Evolutionary conservation across 2,329 filamentous ascomycete species (phyloP).

Genomic region (Fusarium dlaminii): DNA sequence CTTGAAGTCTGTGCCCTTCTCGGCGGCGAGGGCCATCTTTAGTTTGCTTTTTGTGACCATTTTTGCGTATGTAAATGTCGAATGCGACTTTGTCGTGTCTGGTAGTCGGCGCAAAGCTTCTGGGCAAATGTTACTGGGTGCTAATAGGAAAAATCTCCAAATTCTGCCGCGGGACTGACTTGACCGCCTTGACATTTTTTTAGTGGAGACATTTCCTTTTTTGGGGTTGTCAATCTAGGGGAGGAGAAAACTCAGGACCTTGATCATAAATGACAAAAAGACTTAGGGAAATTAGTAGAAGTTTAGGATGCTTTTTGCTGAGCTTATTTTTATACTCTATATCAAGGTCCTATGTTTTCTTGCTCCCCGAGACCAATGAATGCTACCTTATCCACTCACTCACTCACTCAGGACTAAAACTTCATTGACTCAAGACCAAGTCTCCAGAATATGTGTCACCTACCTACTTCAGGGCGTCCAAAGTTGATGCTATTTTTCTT

Average conservation of each 20-base stretch:
- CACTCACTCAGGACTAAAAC: neutral
- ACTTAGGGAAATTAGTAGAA: too few relatives aligned
- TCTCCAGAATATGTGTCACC: neutral
- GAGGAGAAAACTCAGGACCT: too few relatives aligned
- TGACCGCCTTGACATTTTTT: conserved; percentile 44
- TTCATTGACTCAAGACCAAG: neutral
- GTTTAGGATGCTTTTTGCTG: too few relatives aligned
- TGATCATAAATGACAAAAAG: too few relatives aligned
- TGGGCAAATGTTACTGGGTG: conserved; percentile 27
- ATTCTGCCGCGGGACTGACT: conserved; percentile 41
- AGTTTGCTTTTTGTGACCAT: conserved; percentile 61
- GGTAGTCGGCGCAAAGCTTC: conserved; percentile 24
- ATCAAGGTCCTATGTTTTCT: too few relatives aligned
- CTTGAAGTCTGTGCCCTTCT: conserved; percentile 64
- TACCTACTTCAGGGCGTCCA: neutral
- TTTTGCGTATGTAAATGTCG: conserved; percentile 12
- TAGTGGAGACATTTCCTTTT: conserved; percentile 30
- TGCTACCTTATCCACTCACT: neutral
- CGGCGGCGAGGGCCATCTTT: conserved; percentile 63
- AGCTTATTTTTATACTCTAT: too few relatives aligned
- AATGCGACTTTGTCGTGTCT: conserved; percentile 22
- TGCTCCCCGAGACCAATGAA: too few relatives aligned
- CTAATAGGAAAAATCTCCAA: conserved; percentile 45
- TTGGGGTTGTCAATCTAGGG: neutral
- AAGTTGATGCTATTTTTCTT: neutral